Evolutionary conservation across 768 basidiomycete genomes (phyloP), one percentile per base, ranked within the genome.

Genomic region (Mrakia blollopis): DNA sequence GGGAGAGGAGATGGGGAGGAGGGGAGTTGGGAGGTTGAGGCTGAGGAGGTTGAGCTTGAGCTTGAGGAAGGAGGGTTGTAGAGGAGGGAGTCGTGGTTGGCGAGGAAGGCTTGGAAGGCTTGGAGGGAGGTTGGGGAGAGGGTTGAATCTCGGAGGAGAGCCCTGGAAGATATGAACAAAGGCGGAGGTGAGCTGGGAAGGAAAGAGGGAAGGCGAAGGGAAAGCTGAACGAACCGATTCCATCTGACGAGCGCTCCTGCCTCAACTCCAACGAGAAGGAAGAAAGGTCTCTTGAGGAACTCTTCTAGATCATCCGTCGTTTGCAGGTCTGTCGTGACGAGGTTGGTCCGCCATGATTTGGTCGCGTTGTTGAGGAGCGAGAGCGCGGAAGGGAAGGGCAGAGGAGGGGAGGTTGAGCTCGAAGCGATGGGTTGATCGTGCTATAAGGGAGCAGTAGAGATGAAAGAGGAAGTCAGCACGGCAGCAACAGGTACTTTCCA

Each of bases 271-370:
- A 97, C 84, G 32, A 98, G 87, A 82, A 98, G 85, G 83, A 97
- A 94, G 83, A 94, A 98, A 0, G 97, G 97, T 25, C 97, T 86
- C 81, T 90, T 94, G 50, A 88, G 82, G 81, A 97, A 98, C 69
- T 86, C 84, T 77, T 88, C 87, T 50, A 98, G 85, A 23, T 89
- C 83, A 4, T 86, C 84, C 39, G 85, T 84, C 1, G 87, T 89
- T 60, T 82, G 81, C 30, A 95, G 83, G 81, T 92, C 91, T 5
- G 81, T 84, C 0, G 94, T 96, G 41, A 98, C 93, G 80, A 90
- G 93, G 80, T 92, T 85, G 10, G 85, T 83, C 62, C 86, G 87
- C 96, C 96, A 99, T 79, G 91, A 87, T 78, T 85, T 86, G 0
- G 97, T 98, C 25, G 90, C 90, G 82, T 90, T 87, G 79, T 89